Evolutionary conservation across 2,329 filamentous ascomycete species (phyloP).

Genomic region (Ustilaginoidea virens): DNA sequence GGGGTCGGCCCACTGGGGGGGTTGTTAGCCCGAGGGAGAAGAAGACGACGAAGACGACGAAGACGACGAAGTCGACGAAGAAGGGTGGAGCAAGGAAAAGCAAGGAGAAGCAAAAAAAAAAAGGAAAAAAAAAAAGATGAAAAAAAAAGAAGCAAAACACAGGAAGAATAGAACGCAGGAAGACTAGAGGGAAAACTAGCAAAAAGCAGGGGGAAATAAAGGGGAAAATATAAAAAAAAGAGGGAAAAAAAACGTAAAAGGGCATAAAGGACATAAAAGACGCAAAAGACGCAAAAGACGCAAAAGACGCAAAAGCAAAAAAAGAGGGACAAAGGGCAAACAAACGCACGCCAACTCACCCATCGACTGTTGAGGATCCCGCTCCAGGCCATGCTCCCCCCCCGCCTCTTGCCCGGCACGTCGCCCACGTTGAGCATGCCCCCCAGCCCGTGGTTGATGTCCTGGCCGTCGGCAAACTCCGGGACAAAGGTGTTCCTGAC

Average conservation of each 20-base stretch:
- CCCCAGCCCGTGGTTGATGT: constrained; percentile 22
- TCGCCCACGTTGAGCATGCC: constrained; percentile 25
- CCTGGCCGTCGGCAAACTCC: constrained; percentile 18
- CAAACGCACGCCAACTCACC: constrained; percentile 15
- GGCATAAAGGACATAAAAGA: background rate
- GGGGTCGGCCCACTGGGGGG: constrained; percentile 23
- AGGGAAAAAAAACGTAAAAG: background rate
- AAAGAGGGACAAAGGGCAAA: background rate
- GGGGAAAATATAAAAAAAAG: background rate
- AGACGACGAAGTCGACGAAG: too few relatives aligned
- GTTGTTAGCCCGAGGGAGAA: too few relatives aligned
- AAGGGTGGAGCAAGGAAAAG: too few relatives aligned
- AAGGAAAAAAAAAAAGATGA: background rate
- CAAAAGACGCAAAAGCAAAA: background rate
- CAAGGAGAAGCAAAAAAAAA: background rate
- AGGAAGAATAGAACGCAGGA: background rate
- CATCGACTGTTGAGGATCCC: constrained; percentile 26
- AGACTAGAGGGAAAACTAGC: background rate
- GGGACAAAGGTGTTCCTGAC: constrained; percentile 16
- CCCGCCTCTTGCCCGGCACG: constrained; percentile 21
- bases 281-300: background rate
- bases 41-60: too few relatives aligned
- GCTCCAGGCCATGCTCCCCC: constrained; percentile 28
- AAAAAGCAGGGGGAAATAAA: background rate
- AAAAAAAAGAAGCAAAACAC: background rate